A percentile compares a stretch with the other conserved stretches of the same genome.
phyloP scores from a whole-genome alignment of 371 early-diverging fungal species.

The Rhizomucor miehei region DNA sequence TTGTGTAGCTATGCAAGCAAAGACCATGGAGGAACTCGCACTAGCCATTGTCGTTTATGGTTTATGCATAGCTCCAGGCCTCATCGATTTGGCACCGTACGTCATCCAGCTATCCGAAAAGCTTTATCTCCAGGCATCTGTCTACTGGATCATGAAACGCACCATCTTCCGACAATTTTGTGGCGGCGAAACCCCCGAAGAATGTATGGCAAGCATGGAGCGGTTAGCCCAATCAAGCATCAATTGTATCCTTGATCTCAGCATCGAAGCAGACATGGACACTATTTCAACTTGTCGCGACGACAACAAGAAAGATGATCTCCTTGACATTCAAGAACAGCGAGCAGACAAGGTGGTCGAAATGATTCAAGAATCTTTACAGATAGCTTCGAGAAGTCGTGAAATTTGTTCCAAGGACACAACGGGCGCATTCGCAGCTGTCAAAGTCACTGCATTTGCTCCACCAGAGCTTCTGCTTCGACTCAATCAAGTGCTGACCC shows the following conservation, averaged over 20 bases:
- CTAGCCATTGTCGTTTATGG: constrained; percentile 29
- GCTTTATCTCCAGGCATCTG: constrained; percentile 51
- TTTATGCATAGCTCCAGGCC: constrained; percentile 27
- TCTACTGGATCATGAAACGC: constrained; percentile 70
- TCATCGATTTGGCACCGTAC: constrained; percentile 31
- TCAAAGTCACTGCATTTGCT: constrained; percentile 87
- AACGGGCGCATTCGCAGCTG: constrained; percentile 77
- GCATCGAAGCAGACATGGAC: constrained; percentile 81
- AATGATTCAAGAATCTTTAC: constrained; percentile 52
- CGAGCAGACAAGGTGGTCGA: constrained; percentile 58
- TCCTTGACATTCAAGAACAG: constrained; percentile 7
- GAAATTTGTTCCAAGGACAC: constrained; percentile 41
- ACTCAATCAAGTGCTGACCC: constrained; percentile 56
- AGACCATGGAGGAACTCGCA: constrained; percentile 32
- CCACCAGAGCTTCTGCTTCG: constrained; percentile 75
- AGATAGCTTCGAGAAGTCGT: constrained; percentile 13
- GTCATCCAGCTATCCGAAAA: constrained; percentile 55
- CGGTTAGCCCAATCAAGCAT: constrained; percentile 61
- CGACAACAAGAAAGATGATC: constrained; percentile 42
- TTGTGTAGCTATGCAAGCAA: constrained; percentile 49
- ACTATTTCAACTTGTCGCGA: constrained; percentile 9
- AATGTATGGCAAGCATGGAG: constrained; percentile 77
- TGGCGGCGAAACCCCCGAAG: constrained; percentile 79
- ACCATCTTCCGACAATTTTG: constrained; percentile 90
- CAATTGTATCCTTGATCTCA: constrained; percentile 83